These are phyloP conservation scores for Stephanodiscus triporus DNA, from an alignment of 108 stramenopile genomes.

Conservation along the genomic window DNA sequence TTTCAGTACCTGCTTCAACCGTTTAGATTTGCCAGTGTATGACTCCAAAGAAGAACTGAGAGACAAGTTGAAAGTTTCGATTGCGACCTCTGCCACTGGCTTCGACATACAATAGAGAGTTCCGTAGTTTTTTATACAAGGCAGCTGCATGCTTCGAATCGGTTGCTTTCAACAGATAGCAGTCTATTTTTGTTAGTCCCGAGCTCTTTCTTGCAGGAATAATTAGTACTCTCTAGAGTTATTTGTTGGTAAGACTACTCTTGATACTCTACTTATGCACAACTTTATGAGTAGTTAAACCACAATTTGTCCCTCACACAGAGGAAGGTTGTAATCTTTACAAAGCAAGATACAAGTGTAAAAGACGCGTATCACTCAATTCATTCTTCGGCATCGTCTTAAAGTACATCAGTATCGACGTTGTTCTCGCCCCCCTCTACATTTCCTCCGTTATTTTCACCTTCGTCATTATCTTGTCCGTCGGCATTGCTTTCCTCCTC, in stretches of 20 bases:
- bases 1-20: constrained; percentile 91
- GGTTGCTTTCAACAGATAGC: background rate
- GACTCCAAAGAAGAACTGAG: constrained; percentile 78
- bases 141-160: background rate
- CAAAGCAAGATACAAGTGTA: too few species aligned
- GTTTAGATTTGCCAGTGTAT: constrained; percentile 95
- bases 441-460: background rate
- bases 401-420: background rate
- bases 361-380: too few species aligned
- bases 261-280: too few species aligned
- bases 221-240: too few species aligned
- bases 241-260: too few species aligned
- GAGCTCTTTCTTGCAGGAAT: too few species aligned
- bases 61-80: constrained; percentile 87
- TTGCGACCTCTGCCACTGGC: constrained; percentile 87
- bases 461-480: constrained; percentile 4
- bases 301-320: too few species aligned
- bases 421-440: constrained; percentile 7
- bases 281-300: too few species aligned
- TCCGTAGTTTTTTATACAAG: too few species aligned
- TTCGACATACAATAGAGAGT: constrained; percentile 88
- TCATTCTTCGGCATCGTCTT: too few species aligned
- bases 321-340: too few species aligned
- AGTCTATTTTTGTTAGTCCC: too few species aligned
- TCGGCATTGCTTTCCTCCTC: background rate